A percentile compares a stretch with the other conserved stretches of the same genome.
Conservation (phyloP, 257 asterid genomes). For the Fraxinus americana region DNA sequence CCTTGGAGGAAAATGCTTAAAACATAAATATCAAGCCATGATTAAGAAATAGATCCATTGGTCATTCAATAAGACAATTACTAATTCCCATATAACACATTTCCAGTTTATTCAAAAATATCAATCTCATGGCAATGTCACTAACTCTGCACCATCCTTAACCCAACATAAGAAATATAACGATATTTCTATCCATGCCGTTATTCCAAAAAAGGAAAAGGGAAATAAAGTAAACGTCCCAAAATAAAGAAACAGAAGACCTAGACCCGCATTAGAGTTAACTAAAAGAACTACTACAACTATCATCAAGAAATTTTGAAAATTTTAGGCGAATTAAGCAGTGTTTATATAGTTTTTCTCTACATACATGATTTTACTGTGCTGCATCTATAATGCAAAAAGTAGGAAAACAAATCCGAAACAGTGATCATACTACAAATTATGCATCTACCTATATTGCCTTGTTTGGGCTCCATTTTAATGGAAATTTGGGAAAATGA, state of each 20-base stretch:
- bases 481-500: no score
- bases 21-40: no score
- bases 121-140: no score
- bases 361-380: not conserved
- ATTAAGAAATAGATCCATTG: not conserved
- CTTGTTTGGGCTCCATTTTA: no score
- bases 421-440: not conserved
- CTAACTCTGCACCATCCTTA: not conserved
- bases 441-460: not conserved
- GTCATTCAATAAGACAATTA: not conserved
- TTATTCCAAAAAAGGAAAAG: not conserved
- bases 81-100: not conserved
- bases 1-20: no score
- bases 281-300: not conserved
- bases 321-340: not conserved
- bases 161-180: not conserved
- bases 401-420: not conserved
- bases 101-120: no score
- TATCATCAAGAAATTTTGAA: not conserved
- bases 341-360: not conserved
- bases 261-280: not conserved
- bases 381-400: not conserved
- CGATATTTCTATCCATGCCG: not conserved
- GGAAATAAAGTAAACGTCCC: not conserved
- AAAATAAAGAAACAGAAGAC: not conserved